Percentiles rank a stretch among this genome's conserved stretches.
Evolutionary conservation across 1,284 basidiomycete genomes (phyloP).

Genomic region (Sporisorium sorghi): DNA sequence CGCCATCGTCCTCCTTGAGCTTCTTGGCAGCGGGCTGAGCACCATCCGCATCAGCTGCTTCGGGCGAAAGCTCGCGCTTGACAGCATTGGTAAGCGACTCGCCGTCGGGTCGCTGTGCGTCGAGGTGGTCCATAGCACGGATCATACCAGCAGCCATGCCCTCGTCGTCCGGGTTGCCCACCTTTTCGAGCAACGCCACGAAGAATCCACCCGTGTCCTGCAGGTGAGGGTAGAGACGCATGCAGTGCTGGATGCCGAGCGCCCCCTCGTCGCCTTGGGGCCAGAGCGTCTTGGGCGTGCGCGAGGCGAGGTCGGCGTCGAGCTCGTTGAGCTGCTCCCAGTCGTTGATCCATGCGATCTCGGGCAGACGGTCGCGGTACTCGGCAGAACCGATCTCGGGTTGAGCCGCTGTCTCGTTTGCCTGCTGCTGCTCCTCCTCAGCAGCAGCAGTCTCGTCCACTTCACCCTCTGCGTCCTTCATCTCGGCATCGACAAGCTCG

Average conservation of each 20-base stretch:
- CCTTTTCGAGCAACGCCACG: constrained; percentile 84
- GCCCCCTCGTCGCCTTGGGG: constrained; percentile 65
- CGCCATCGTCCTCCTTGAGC: constrained; percentile 39
- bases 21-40: constrained; percentile 49
- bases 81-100: constrained; percentile 24
- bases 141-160: constrained; percentile 66
- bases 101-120: constrained; percentile 32
- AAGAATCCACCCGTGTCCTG: constrained; percentile 99
- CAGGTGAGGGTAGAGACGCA: constrained; percentile 81
- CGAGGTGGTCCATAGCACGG: constrained; percentile 60
- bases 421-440: constrained; percentile 5
- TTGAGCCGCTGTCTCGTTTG: constrained; percentile 16
- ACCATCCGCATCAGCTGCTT: constrained; percentile 36
- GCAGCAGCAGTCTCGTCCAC: constrained; percentile 24
- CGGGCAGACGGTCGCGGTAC: constrained; percentile 55
- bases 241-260: constrained; percentile 60
- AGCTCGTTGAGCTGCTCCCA: constrained; percentile 61
- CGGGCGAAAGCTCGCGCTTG: constrained; percentile 45
- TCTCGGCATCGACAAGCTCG: constrained; percentile 34
- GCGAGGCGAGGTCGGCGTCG: constrained; percentile 58
- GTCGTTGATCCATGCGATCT: constrained; percentile 62
- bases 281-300: constrained; percentile 63
- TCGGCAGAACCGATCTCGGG: constrained; percentile 45
- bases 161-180: constrained; percentile 53
- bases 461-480: constrained; percentile 48